Base-by-base conservation (phyloP, 345 rosid species). In the Boechera retrofracta region DNA sequence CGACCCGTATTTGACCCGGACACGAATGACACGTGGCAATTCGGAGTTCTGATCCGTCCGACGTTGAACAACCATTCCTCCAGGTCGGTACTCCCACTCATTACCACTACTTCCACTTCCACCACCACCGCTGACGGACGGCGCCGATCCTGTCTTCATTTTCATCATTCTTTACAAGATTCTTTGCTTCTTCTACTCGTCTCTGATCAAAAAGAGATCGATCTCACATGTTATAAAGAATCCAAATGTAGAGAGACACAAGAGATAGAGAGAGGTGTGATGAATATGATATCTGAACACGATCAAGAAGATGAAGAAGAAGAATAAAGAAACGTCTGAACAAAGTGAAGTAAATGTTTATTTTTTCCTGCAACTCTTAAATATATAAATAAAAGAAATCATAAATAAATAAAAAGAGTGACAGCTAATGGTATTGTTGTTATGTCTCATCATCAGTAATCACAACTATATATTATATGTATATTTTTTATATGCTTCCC, bases 61-160 rank as follows among this genome's bases (percentile, higher is more conserved):
- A 72, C 91, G 87, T 85, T 95, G 99, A 4, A 95, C 99, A 59
- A 95, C 79, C 99, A 95, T 95, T 57, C 99, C 99, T 21, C 99
- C 98, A n/a, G 99, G 99, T 59, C 99, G 83, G 16, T 87, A 68
- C 83, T 95, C 99, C 98, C 94, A 95, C 29, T 88, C 96, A 15
- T 85, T 67, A 45, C 86, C 85, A 9, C 81, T 84, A 5, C 82
- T 51, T 69, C 87, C 42, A 5, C 82, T 47, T 67, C 87, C 42
- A 39, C 42, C 93, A n/a, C 69, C 82, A 31, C 72, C 85, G 69
- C 55, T 79, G 24, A 78, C 74, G 0, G 89, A 65, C 58, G 81
- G 69, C 33, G 69, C 0, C 11, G 82, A 4, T 52, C 78, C 78
- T 28, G 31, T 54, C 0, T 73, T 79, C 82, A 73, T 79, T 68